Base-by-base conservation (phyloP, 352 stramenopile genomes). In the Globisporangium nagaii region DNA sequence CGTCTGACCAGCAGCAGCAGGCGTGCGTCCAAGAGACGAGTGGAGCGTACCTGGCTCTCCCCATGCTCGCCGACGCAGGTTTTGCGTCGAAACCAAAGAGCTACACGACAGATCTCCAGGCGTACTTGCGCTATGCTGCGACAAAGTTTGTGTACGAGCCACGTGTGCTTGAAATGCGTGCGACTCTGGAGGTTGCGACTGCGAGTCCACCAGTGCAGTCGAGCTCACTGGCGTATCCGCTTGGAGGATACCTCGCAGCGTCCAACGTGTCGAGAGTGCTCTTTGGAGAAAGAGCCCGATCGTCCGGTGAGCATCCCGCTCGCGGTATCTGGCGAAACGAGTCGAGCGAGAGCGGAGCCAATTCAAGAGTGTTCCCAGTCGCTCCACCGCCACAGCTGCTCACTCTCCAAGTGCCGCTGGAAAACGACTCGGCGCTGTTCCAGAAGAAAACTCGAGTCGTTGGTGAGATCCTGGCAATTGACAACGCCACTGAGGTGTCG, bases 71-170 rank as follows among this genome's bases (percentile, higher is more conserved):
- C 19, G 25, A 43, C 2, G 61, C 66, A 19, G 62, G 62, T 11
- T 63, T 86, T 6, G 13, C 57, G 0, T 35, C 43, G 7, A 68
- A 79, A 4, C 61, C 62, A 11, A 32, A 63, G 2, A 54, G 37
- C 7, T 63, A 68, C 36, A 63, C 70, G 17, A 51, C 49, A 4
- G 73, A 86, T 47, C 30, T 86, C 19, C 74, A 88, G 35, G 58
- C 62, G 2, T 86, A 81, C 43, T 31, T 88, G 25, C 65, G 61
- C 9, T 80, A 88, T 40, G 55, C 54, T 2, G 77, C 73, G 17
- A 80, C 77, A 5, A 83, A 80, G 48, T 84, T 83, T 24, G 61
- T 62, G 1, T 88, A 75, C 32, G 77, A 88, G 46, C 66, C 71
- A 11, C 55, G 20, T 1, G 50, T 84, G 1, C 40, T 88, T 0